These are phyloP conservation scores for Cyclotella choctawhatcheeana DNA, from an alignment of 108 stramenopile genomes.

Conservation along the genomic window DNA sequence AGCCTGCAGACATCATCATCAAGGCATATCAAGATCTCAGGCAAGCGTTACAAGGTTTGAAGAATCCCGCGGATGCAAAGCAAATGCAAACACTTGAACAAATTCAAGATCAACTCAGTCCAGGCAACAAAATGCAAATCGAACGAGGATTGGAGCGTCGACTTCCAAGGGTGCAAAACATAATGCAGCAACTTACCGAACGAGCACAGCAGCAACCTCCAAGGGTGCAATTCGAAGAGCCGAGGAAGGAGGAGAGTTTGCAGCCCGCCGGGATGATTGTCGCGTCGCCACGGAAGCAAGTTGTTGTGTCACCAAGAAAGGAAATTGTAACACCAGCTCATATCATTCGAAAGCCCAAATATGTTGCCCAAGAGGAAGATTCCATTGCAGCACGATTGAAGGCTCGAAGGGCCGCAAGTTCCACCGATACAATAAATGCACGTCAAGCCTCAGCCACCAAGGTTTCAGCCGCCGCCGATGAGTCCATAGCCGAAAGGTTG, in stretches of 20 bases:
- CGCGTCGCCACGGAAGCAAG: slow-evolving; percentile 7
- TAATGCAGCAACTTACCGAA: not conserved
- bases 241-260: not conserved
- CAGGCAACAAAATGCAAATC: not conserved
- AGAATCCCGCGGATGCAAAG: not conserved
- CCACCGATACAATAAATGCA: too few species aligned
- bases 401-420: too few species aligned
- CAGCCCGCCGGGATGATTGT: slow-evolving; percentile 22
- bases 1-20: slow-evolving; percentile 12
- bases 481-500: slow-evolving; percentile 9
- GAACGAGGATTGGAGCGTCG: not conserved
- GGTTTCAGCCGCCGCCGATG: too few species aligned
- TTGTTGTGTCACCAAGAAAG: slow-evolving; percentile 4
- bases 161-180: slow-evolving; percentile 16
- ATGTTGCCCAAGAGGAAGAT: not conserved
- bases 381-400: slow-evolving; percentile 14
- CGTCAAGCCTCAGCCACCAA: too few species aligned
- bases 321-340: slow-evolving; percentile 2
- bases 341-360: slow-evolving; percentile 13
- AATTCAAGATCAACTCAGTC: not conserved
- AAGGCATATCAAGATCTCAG: too few species aligned
- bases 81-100: slow-evolving; percentile 11
- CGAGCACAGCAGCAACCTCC: not conserved
- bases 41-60: not conserved
- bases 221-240: slow-evolving; percentile 15